Conservation (phyloP, 345 rosid species). For the Raphanus sativus region DNA sequence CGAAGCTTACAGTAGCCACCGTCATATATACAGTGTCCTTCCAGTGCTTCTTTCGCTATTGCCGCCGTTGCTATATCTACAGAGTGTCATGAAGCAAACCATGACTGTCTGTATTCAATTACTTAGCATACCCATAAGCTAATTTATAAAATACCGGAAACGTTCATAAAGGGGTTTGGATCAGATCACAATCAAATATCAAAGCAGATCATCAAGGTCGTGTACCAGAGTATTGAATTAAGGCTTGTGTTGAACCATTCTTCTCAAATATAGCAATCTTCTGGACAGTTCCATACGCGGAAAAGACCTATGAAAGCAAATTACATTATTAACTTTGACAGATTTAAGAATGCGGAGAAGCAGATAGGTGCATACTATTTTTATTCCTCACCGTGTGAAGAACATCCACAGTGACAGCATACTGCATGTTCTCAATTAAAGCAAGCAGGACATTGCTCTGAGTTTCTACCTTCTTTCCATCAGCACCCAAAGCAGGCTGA, state of each 20-base stretch:
- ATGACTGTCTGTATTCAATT: no score
- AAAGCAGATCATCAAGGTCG: slow-evolving; percentile 17
- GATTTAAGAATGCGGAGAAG: neutral
- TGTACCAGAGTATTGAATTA: slow-evolving; percentile 85
- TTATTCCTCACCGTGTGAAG: slow-evolving; percentile 70
- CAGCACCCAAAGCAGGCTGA: slow-evolving; percentile 80
- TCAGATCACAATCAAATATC: slow-evolving; percentile 8
- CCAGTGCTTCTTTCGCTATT: slow-evolving; percentile 84
- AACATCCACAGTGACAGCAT: slow-evolving; percentile 94
- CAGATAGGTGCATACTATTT: slow-evolving; percentile 9
- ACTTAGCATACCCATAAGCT: no score
- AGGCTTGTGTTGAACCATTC: slow-evolving; percentile 93
- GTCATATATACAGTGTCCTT: slow-evolving; percentile 99
- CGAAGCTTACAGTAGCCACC: slow-evolving; percentile 99
- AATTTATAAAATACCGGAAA: neutral
- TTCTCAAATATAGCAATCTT: slow-evolving; percentile 96
- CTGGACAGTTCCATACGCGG: slow-evolving; percentile 86
- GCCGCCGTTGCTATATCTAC: slow-evolving; percentile 80
- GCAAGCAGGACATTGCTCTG: slow-evolving; percentile 97
- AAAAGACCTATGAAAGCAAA: slow-evolving; percentile 59
- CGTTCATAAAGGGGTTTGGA: neutral
- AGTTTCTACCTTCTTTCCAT: slow-evolving; percentile 83
- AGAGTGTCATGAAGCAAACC: slow-evolving; percentile 19
- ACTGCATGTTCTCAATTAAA: slow-evolving; percentile 95
- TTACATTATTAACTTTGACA: neutral